Evolutionary conservation across 2,329 filamentous ascomycete species (phyloP).

Genomic region (Pyrenophora graminea): DNA sequence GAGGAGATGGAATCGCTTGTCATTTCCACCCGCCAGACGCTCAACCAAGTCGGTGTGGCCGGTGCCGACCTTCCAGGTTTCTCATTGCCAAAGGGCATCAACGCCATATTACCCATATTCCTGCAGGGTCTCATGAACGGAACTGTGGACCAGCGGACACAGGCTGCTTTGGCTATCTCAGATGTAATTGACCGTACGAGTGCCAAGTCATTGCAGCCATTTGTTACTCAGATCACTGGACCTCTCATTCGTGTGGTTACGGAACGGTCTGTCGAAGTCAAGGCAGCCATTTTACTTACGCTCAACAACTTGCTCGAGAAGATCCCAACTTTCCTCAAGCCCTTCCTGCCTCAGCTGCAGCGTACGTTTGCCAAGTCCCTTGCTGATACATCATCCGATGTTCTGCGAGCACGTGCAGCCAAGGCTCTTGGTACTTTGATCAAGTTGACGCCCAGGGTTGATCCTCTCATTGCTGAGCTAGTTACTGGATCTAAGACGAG

Average conservation of each 20-base stretch:
- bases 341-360: conserved; percentile 94
- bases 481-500: conserved; percentile 93
- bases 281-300: conserved; percentile 89
- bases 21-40: conserved; percentile 78
- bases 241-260: conserved; percentile 97
- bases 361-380: conserved; percentile 95
- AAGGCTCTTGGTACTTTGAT: conserved; percentile 94
- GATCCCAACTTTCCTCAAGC: conserved; percentile 92
- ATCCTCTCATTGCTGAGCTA: conserved; percentile 89
- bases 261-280: conserved; percentile 93
- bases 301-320: conserved; percentile 95
- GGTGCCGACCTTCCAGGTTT: conserved; percentile 88
- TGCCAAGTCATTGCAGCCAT: conserved; percentile 84
- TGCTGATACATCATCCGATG: conserved; percentile 88
- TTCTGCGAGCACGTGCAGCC: conserved; percentile 83
- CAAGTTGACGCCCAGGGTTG: conserved; percentile 91
- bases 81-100: conserved; percentile 91
- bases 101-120: conserved; percentile 94
- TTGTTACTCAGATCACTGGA: conserved; percentile 96
- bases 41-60: conserved; percentile 85
- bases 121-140: conserved; percentile 98
- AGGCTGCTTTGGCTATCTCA: conserved; percentile 89
- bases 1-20: conserved; percentile 98
- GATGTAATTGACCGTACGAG: conserved; percentile 94
- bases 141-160: conserved; percentile 85